These are phyloP conservation scores for Nymphaea colorata DNA, from an alignment of 164 flowering plant species.

Conservation along the genomic window DNA sequence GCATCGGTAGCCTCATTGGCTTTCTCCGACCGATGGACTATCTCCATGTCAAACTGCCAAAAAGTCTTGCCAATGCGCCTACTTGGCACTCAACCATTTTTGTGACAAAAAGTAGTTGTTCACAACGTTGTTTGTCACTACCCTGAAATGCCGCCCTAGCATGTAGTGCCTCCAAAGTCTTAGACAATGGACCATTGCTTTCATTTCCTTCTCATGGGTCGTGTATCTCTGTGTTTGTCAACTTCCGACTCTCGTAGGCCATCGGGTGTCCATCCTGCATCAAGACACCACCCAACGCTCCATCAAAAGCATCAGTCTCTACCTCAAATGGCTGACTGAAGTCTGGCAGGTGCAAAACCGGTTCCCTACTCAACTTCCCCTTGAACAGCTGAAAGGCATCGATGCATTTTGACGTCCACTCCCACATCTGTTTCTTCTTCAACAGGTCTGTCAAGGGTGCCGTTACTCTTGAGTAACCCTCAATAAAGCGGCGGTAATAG, in stretches of 20 bases:
- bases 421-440: neutral
- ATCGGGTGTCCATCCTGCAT: neutral
- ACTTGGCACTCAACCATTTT: neutral
- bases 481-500: neutral
- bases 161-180: neutral
- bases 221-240: neutral
- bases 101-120: neutral
- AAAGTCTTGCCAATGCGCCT: neutral
- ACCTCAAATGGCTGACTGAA: neutral
- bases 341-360: neutral
- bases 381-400: neutral
- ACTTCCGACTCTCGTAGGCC: neutral
- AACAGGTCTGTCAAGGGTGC: neutral
- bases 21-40: neutral
- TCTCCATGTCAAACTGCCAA: neutral
- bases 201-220: neutral
- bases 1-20: neutral
- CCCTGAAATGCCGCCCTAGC: neutral
- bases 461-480: neutral
- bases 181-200: neutral
- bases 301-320: neutral
- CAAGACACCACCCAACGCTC: neutral
- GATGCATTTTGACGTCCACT: neutral
- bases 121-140: neutral
- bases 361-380: neutral